Conservation (phyloP, 2,329 filamentous ascomycete genomes). For the Cordyceps javanica region DNA sequence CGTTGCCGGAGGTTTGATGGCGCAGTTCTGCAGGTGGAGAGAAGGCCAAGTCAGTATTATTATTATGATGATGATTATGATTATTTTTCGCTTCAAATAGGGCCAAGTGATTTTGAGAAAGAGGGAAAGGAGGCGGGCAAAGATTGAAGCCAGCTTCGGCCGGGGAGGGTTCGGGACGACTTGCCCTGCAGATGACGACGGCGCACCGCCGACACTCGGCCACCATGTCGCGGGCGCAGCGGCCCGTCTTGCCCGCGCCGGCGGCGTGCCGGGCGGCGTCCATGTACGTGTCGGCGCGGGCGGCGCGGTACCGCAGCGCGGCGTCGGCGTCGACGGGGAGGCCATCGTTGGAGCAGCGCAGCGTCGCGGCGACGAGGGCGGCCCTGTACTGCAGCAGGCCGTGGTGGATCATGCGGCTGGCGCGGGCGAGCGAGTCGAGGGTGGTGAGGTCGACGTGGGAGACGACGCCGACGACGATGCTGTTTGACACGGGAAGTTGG, state of each 20-base stretch:
- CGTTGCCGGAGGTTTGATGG: constrained; percentile 70
- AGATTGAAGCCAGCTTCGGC: not conserved
- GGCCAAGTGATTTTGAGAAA: too few species aligned
- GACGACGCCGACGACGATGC: constrained; percentile 66
- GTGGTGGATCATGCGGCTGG: constrained; percentile 72
- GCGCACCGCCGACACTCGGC: constrained; percentile 73
- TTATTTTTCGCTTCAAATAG: too few species aligned
- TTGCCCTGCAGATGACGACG: constrained; percentile 74
- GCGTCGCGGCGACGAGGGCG: constrained; percentile 65
- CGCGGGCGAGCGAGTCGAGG: constrained; percentile 74
- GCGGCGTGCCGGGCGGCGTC: constrained; percentile 42
- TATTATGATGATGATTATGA: too few species aligned
- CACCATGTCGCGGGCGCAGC: constrained; percentile 85
- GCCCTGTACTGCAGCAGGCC: constrained; percentile 73
- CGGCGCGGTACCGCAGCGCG: constrained; percentile 50
- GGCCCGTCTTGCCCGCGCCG: constrained; percentile 61
- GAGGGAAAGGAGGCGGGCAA: too few species aligned
- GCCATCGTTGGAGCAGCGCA: constrained; percentile 73
- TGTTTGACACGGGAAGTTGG: too few species aligned
- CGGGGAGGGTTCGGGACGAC: constrained; percentile 21
- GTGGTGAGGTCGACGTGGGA: constrained; percentile 79
- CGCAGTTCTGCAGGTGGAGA: constrained; percentile 85
- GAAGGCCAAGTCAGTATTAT: too few species aligned
- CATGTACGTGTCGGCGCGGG: constrained; percentile 51
- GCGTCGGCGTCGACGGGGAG: constrained; percentile 48